Base-by-base conservation (phyloP, 257 asterid species). In the Eustoma russellianum region DNA sequence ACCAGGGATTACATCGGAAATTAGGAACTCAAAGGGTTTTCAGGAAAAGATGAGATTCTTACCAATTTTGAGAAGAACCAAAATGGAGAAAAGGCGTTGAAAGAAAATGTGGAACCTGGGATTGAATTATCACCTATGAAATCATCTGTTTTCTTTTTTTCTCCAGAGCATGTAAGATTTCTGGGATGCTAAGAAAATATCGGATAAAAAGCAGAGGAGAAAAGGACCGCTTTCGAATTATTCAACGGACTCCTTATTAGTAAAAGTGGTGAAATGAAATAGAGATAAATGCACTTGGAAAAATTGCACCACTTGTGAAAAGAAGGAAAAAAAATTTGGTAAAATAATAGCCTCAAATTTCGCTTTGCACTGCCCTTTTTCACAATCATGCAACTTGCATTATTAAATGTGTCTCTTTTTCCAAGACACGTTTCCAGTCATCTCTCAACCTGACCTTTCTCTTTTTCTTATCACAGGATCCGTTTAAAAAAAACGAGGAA, bases 161-260 rank as follows among this genome's bases (percentile, higher is more conserved):
- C 46, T 14, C 47, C 44, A 4, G 70, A 64, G 28, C 35, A 48
- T 40, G 64, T n/a, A 51, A n/a, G 54, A 9, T 46, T 55, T 54
- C 5, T 55, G 63, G 11, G 17, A 19, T 57, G n/a, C 69, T 7
- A 67, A 61, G 55, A 73, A 66, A n/a, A n/a, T n/a, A n/a, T n/a
- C n/a, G n/a, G n/a, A n/a, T n/a, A n/a, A n/a, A 46, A 70, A 17
- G 46, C 0, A 44, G 48, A 50, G 67, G 19, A 73, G 64, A 71
- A 52, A 9, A 57, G 64, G 30, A 43, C 63, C 67, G 41, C 68
- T 72, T 5, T 61, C 58, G 41, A 79, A 75, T 49, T 61, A 64
- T 17, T 69, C 85, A 0, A 58, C 69, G 16, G 72, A 75, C 55
- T 70, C 91, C 0, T 67, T 55, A 41, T 86, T n/a, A n/a, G n/a